Evolutionary conservation across 352 stramenopile genomes (phyloP), one percentile per base, ranked within the genome.

Genomic region (Globisporangium lucens): DNA sequence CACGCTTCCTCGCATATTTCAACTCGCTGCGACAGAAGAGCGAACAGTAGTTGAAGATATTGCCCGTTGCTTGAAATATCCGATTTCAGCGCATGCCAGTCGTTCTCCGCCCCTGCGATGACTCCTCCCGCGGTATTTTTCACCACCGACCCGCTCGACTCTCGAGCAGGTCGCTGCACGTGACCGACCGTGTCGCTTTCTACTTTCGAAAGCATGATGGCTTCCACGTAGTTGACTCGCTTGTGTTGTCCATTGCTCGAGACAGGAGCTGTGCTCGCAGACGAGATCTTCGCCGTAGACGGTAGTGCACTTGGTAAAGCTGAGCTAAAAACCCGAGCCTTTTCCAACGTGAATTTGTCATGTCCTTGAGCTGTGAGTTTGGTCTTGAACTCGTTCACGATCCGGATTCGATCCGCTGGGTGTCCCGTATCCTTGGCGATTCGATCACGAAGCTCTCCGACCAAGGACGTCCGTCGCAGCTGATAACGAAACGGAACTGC

Each of bases 1-100:
- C 81, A 91, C 10, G 81, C 82, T 74, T 91, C 87, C 68, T 92
- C 87, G 56, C 77, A 80, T 22, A 90, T 80, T 36, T 72, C 75
- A 35, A 76, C 71, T 4, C 68, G 69, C 33, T 79, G 79, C 3
- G 78, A 76, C 12, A 93, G 67, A 53, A 90, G 63, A 2, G 78
- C 63, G 61, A 90, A 89, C 4, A 94, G 27, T 29, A 84, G 66
- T 35, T 62, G 43, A 47, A 87, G 24, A 67, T 73, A 82, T 0
- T 61, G 74, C 29, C 77, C 67, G 49, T 77, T 88, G 56, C 71
- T 76, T 57, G 80, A 85, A 41, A 93, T 77, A 43, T 91, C 80
- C 22, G 75, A 75, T 61, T 90, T 91, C 38, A 91, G 78, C 13
- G 79, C 73, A 33, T 89, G 79, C 82, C 85, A 92, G 55, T 95